phyloP scores from a whole-genome alignment of 208 protist species.

The Ichthyophonus hoferi region DNA sequence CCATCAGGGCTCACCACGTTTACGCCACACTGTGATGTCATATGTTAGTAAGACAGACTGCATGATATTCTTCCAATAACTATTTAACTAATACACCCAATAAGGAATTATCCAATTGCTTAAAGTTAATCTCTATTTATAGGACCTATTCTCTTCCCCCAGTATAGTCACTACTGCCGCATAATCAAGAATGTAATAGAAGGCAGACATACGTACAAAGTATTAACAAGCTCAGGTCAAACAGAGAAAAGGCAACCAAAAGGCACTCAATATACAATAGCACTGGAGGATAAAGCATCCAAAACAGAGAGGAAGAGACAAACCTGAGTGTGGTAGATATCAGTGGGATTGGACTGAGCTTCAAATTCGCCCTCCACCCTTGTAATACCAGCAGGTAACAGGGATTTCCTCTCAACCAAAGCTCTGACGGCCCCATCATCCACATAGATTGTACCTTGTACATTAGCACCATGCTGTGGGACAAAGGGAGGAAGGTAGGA shows the following conservation, averaged over 20 bases:
- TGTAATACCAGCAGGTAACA: slow-evolving; percentile 30
- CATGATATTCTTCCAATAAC: background rate
- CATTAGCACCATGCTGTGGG: slow-evolving; percentile 23
- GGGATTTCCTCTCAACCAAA: background rate
- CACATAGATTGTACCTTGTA: slow-evolving; percentile 23
- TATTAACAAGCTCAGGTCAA: background rate
- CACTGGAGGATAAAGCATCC: too few relatives aligned
- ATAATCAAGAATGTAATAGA: background rate
- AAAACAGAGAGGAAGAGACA: too few relatives aligned
- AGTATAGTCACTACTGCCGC: background rate
- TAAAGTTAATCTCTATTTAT: background rate
- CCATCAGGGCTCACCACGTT: background rate
- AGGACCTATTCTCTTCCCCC: background rate
- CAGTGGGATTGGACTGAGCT: too few relatives aligned
- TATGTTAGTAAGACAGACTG: background rate
- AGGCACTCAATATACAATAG: background rate
- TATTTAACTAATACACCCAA: background rate
- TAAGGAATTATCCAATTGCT: background rate
- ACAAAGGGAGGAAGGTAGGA: too few relatives aligned
- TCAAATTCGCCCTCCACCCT: slow-evolving; percentile 37
- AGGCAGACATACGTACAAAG: background rate
- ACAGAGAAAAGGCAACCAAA: background rate
- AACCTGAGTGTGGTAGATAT: too few relatives aligned
- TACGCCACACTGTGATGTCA: background rate
- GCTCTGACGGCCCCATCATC: slow-evolving; percentile 24